These are phyloP conservation scores for Zychaea mexicana DNA, from an alignment of 371 early-diverging fungal genomes.

Conservation along the genomic window DNA sequence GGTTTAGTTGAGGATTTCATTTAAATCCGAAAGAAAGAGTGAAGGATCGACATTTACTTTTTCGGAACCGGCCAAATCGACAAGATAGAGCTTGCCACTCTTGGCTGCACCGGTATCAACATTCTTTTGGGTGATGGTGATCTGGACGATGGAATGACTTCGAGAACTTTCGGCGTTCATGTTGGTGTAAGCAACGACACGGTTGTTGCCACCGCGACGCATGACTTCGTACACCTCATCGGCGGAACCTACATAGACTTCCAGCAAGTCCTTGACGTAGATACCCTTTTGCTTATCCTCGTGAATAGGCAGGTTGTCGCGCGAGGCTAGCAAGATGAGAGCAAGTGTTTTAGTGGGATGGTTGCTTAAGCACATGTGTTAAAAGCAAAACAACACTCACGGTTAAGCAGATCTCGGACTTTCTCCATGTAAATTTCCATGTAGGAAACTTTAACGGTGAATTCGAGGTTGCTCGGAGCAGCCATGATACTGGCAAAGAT, in stretches of 20 bases:
- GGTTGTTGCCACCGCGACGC: slow-evolving; percentile 85
- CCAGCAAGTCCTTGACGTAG: slow-evolving; percentile 94
- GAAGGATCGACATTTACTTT: slow-evolving; percentile 55
- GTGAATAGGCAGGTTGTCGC: slow-evolving; percentile 92
- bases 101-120: slow-evolving; percentile 86
- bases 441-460: slow-evolving; percentile 93
- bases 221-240: slow-evolving; percentile 95
- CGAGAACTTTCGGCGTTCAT: slow-evolving; percentile 98
- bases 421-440: slow-evolving; percentile 99
- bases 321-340: slow-evolving; percentile 54
- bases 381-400: too few species aligned
- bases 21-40: background rate
- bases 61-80: slow-evolving; percentile 99
- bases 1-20: background rate
- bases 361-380: too few species aligned
- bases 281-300: slow-evolving; percentile 95
- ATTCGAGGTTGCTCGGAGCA: slow-evolving; percentile 87
- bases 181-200: slow-evolving; percentile 93
- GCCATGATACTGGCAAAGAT: slow-evolving; percentile 87
- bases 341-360: too few species aligned
- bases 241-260: slow-evolving; percentile 92
- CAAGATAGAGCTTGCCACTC: slow-evolving; percentile 91
- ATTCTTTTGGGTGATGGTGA: slow-evolving; percentile 94
- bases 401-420: slow-evolving; percentile 95
- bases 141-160: slow-evolving; percentile 97